Conservation (phyloP, 2,329 filamentous ascomycete species). For the Calonectria multiphialidica region DNA sequence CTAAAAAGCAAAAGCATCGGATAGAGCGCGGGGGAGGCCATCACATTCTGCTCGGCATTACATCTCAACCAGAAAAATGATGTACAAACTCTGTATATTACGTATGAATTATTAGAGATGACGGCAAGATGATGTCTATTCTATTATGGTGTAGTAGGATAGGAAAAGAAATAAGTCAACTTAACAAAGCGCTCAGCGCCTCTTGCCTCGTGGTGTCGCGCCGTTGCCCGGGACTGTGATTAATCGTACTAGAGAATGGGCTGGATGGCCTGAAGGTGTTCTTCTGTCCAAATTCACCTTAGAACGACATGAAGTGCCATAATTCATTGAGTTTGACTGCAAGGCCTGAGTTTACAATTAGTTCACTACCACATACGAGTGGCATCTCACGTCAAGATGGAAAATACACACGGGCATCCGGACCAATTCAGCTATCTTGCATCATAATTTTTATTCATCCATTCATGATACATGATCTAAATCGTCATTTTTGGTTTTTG, state of each 20-base stretch:
- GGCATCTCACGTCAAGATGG: no score
- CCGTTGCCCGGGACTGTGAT: no score
- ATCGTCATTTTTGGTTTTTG: slow-evolving; percentile 19
- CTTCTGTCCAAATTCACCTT: no score
- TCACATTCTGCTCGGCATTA: slow-evolving; percentile 25
- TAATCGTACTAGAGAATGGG: no score
- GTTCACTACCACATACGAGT: no score
- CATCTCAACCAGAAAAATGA: slow-evolving; percentile 16
- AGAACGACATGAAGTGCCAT: background rate
- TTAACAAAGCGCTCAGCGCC: background rate
- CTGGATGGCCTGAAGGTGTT: no score
- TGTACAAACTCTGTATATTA: slow-evolving; percentile 38
- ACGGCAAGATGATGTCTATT: background rate
- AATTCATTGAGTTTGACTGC: background rate
- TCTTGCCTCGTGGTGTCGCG: no score
- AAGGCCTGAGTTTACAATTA: background rate
- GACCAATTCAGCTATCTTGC: background rate
- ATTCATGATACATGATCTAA: background rate
- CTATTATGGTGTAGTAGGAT: background rate
- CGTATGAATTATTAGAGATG: slow-evolving; percentile 17
- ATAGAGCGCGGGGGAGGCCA: slow-evolving; percentile 17
- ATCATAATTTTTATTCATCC: slow-evolving; percentile 21
- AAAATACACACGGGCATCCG: background rate
- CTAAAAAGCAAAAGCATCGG: slow-evolving; percentile 34
- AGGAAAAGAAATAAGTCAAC: slow-evolving; percentile 3